A percentile compares a stretch with the other conserved stretches of the same genome.
Conservation (phyloP, 2,329 filamentous ascomycete species). For the Colletotrichum camelliae region DNA sequence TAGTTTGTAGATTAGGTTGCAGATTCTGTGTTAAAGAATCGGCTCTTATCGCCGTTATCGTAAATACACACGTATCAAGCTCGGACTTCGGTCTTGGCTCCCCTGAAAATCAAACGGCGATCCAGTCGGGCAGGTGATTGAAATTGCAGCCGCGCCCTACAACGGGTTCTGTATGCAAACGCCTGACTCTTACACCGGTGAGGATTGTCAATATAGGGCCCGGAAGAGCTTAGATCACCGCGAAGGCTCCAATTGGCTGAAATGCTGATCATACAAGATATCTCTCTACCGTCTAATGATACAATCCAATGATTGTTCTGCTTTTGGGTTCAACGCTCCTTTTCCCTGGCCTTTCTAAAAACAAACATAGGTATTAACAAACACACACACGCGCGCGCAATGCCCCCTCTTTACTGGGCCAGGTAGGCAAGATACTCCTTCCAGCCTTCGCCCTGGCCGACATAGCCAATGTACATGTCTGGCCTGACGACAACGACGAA, state of each 20-base stretch:
- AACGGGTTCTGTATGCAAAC: not conserved
- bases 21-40: not conserved
- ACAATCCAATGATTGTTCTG: not conserved
- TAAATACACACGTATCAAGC: not conserved
- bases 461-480: conserved; percentile 46
- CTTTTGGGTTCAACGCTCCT: not conserved
- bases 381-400: not conserved
- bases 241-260: not conserved
- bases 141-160: not conserved
- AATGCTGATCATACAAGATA: not conserved
- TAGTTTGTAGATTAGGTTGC: not conserved
- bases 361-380: not conserved
- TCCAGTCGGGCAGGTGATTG: not conserved
- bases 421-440: conserved; percentile 29
- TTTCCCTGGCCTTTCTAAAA: not conserved
- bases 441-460: conserved; percentile 31
- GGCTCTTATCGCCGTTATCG: not conserved
- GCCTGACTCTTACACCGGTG: not conserved
- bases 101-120: not conserved
- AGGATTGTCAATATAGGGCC: not conserved
- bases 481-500: conserved; percentile 41
- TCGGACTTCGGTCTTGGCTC: not conserved
- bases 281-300: not conserved
- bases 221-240: not conserved
- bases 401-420: not conserved